Evolutionary conservation across 306 rosid species (phyloP).

Genomic region (Prinsepia uniflora): DNA sequence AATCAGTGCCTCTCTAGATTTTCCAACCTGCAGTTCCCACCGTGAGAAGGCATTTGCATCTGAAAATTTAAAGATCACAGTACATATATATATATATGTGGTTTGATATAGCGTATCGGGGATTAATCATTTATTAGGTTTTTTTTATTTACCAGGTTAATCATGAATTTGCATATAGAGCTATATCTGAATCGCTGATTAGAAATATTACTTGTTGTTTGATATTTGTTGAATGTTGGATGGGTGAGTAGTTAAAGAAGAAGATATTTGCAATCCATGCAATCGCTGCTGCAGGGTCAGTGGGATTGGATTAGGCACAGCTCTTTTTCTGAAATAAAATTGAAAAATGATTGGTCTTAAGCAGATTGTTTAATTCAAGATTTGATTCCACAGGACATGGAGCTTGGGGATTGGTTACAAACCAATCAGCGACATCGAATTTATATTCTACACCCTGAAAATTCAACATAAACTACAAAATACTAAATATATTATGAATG

Average conservation of each 20-base stretch:
- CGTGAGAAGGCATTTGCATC: neutral
- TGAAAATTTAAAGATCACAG: neutral
- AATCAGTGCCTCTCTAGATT: neutral
- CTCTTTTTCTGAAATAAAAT: no score
- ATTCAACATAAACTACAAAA: no score
- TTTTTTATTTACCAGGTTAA: neutral
- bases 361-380: no score
- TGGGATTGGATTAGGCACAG: constrained; percentile 60
- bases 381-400: no score
- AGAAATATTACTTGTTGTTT: neutral
- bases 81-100: no score
- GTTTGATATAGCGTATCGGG: no score
- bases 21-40: neutral
- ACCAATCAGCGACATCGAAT: no score
- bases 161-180: neutral
- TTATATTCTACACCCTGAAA: no score
- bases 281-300: constrained; percentile 57
- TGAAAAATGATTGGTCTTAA: no score
- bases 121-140: no score
- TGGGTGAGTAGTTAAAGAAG: constrained; percentile 62
- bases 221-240: constrained; percentile 24
- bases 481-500: no score
- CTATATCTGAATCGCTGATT: constrained; percentile 1
- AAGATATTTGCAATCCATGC: constrained; percentile 55
- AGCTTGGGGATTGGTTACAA: no score